Conservation (phyloP, 768 basidiomycete genomes). For the Phlebiopsis flavidoalba region DNA sequence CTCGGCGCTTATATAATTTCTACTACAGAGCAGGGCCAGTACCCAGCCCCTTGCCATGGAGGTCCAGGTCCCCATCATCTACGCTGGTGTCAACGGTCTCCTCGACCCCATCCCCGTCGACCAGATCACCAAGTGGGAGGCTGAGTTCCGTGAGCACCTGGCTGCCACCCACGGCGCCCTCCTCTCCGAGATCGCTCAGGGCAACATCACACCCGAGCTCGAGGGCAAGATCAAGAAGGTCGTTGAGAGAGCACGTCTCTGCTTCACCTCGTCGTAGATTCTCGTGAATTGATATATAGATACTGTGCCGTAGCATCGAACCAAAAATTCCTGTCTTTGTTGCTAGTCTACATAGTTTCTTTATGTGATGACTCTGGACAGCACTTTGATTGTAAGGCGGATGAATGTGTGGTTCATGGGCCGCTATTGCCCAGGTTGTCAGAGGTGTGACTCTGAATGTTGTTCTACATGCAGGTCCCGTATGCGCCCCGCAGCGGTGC, state of each 20-base stretch:
- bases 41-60: slow-evolving; percentile 93
- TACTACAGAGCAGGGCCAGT: slow-evolving; percentile 89
- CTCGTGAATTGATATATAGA: slow-evolving; percentile 6
- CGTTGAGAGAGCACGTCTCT: slow-evolving; percentile 82
- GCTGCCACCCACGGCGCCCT: slow-evolving; percentile 66
- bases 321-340: slow-evolving; percentile 10
- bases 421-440: not conserved
- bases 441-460: not conserved
- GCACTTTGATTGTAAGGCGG: not conserved
- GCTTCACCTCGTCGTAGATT: slow-evolving; percentile 52
- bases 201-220: slow-evolving; percentile 82
- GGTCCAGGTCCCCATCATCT: slow-evolving; percentile 97
- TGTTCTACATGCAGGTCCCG: not conserved
- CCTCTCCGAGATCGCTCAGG: slow-evolving; percentile 80
- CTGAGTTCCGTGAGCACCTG: slow-evolving; percentile 87
- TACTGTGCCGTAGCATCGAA: slow-evolving; percentile 3
- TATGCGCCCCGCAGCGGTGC: no score
- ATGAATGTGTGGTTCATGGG: not conserved
- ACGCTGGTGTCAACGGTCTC: slow-evolving; percentile 99
- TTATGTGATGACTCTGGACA: slow-evolving; percentile 3
- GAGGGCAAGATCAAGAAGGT: slow-evolving; percentile 95
- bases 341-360: slow-evolving; percentile 12
- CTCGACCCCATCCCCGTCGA: slow-evolving; percentile 96
- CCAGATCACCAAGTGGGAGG: slow-evolving; percentile 90
- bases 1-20: slow-evolving; percentile 13